These are phyloP conservation scores for Paecilomyces sp. DNA, from an alignment of 2,329 filamentous ascomycete species.

Conservation along the genomic window DNA sequence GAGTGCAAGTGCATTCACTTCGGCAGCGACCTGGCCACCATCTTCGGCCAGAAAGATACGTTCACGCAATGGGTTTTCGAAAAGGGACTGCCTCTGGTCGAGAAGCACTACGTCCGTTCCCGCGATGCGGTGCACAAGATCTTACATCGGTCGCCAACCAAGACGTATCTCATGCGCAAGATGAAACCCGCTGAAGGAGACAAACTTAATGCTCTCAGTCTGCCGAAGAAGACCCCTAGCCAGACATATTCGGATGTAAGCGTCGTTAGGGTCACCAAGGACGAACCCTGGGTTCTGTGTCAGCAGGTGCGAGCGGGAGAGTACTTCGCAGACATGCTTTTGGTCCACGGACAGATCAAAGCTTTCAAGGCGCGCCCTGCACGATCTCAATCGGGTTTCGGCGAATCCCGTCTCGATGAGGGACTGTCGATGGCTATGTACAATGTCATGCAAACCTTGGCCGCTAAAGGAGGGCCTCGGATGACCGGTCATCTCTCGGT, in stretches of 20 bases:
- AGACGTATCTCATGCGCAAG: slow-evolving; percentile 57
- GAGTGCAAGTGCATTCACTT: slow-evolving; percentile 59
- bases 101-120: slow-evolving; percentile 48
- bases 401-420: slow-evolving; percentile 48
- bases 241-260: slow-evolving; percentile 52
- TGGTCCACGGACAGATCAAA: slow-evolving; percentile 58
- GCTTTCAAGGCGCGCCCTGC: slow-evolving; percentile 61
- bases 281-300: slow-evolving; percentile 60
- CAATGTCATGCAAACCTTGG: slow-evolving; percentile 56
- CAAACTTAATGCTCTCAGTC: slow-evolving; percentile 51
- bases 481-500: slow-evolving; percentile 68
- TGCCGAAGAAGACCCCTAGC: slow-evolving; percentile 49
- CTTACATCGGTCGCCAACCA: slow-evolving; percentile 38
- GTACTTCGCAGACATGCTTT: slow-evolving; percentile 64
- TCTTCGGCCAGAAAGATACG: slow-evolving; percentile 56
- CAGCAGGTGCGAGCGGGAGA: slow-evolving; percentile 60
- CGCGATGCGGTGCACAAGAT: slow-evolving; percentile 47
- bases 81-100: slow-evolving; percentile 49
- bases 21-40: slow-evolving; percentile 47
- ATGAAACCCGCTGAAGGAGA: slow-evolving; percentile 44
- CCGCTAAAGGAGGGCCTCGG: slow-evolving; percentile 38
- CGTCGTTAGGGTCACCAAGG: slow-evolving; percentile 47
- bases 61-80: slow-evolving; percentile 55
- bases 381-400: slow-evolving; percentile 59
- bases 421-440: slow-evolving; percentile 55